A percentile compares a stretch with the other conserved stretches of the same genome.
Conservation (phyloP, 2,329 filamentous ascomycete species). For the Aureobasidium leucospermi region DNA sequence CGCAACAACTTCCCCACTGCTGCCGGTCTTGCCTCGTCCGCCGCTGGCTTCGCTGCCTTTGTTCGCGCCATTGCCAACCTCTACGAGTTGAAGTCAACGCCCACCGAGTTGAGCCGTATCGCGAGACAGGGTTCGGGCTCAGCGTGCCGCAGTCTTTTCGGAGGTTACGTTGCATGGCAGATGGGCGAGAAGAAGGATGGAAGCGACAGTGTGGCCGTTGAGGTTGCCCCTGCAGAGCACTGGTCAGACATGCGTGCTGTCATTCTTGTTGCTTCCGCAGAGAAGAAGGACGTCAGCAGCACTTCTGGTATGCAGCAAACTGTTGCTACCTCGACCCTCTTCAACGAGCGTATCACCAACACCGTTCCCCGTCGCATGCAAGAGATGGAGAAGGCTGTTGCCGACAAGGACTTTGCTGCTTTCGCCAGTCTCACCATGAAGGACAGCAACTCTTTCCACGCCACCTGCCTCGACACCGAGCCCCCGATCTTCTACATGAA, state of each 20-base stretch:
- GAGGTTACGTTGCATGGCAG: slow-evolving; percentile 93
- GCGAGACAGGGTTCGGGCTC: slow-evolving; percentile 92
- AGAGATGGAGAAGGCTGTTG: slow-evolving; percentile 76
- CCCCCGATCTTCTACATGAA: slow-evolving; percentile 99
- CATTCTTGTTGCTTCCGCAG: slow-evolving; percentile 83
- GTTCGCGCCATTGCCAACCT: slow-evolving; percentile 85
- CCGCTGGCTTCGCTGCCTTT: slow-evolving; percentile 59
- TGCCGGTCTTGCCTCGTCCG: slow-evolving; percentile 66
- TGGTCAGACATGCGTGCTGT: slow-evolving; percentile 94
- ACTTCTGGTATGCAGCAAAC: slow-evolving; percentile 97
- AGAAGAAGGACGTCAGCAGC: slow-evolving; percentile 91
- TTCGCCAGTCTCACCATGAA: slow-evolving; percentile 93
- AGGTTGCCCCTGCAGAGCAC: slow-evolving; percentile 80
- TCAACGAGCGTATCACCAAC: slow-evolving; percentile 63
- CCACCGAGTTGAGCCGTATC: slow-evolving; percentile 78
- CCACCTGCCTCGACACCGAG: slow-evolving; percentile 87
- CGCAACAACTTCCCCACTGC: slow-evolving; percentile 99
- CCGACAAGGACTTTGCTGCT: slow-evolving; percentile 68
- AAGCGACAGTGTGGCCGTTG: slow-evolving; percentile 76
- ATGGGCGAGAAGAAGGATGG: slow-evolving; percentile 70
- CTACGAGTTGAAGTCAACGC: slow-evolving; percentile 74
- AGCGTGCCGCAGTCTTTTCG: slow-evolving; percentile 86
- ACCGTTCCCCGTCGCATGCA: slow-evolving; percentile 80
- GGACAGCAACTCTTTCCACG: slow-evolving; percentile 96
- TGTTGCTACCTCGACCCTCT: slow-evolving; percentile 82